Conservation (phyloP, 1,139 yeast genomes). For the Zygoascus sp. region DNA sequence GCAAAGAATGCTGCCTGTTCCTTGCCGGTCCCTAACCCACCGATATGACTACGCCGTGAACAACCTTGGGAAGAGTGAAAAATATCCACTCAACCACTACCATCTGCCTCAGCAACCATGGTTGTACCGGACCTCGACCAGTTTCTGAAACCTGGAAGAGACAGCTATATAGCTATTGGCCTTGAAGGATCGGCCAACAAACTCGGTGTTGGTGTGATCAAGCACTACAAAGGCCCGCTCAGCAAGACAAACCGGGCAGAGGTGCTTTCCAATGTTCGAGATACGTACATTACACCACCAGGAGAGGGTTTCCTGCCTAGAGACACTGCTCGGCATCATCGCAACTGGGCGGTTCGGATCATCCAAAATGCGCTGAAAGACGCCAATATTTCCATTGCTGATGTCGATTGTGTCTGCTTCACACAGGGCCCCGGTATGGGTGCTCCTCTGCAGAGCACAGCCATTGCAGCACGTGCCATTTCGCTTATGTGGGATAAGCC, state of each 20-base stretch:
- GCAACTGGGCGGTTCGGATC: conserved; percentile 90
- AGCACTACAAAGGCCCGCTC: conserved; percentile 52
- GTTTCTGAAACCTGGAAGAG: conserved; percentile 19
- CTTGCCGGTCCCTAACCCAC: conserved; percentile 8
- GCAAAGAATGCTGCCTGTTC: no score
- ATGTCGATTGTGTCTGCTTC: conserved; percentile 86
- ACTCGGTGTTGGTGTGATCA: conserved; percentile 87
- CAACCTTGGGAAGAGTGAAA: neutral
- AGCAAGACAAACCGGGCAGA: conserved; percentile 53
- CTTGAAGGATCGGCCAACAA: conserved; percentile 97
- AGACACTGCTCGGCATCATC: conserved; percentile 93
- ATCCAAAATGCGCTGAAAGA: conserved; percentile 63
- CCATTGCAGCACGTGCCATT: conserved; percentile 83
- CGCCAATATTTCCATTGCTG: conserved; percentile 49
- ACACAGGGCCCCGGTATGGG: conserved; percentile 99
- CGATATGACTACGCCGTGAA: neutral
- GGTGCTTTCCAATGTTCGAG: conserved; percentile 82
- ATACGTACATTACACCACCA: conserved; percentile 92
- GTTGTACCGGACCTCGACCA: conserved; percentile 9
- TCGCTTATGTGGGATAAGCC: conserved; percentile 80
- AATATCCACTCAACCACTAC: no score
- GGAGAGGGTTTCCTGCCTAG: conserved; percentile 97
- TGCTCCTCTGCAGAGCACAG: conserved; percentile 93
- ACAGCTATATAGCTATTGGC: conserved; percentile 61
- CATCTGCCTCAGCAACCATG: conserved; percentile 5